Base-by-base conservation (phyloP, 2,329 filamentous ascomycete genomes). In the Thermothelomyces thermophilus region DNA sequence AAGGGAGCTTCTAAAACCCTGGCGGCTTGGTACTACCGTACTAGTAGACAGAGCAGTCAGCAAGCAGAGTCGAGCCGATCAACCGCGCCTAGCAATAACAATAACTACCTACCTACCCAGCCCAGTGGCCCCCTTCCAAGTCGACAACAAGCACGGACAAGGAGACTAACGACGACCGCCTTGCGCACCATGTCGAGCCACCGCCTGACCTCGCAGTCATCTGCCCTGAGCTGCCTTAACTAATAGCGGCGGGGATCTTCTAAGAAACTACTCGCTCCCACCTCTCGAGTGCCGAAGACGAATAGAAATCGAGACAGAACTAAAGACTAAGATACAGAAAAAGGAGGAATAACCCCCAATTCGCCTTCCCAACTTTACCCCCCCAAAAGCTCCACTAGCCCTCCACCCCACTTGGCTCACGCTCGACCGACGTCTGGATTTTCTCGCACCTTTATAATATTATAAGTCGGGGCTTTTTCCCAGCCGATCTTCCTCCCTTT, bases 361-460 rank as follows among this genome's bases (percentile, higher is more conserved):
- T 49, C 50, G 48, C 48, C 48, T 31, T 46, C 19, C 52, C 50
- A 48, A 10, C 43, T 26, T 9, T 26, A 5, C 24, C 24, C 24
- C 24, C 24, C n/a, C 26, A n/a, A 43, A 16, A 50, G 41, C 50
- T 48, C 52, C 50, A 53, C 50, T 46, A n/a, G 43, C 33, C 44
- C 22, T 36, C 28, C 55, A 57, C 56, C 52, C 54, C 54, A 56
- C 54, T 51, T 48, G 46, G 41, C 48, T 53, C 49, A 44, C 47
- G 30, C 20, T 49, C 42, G 22, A 54, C 37, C 42, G 22, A 54
- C 37, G 28, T 48, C 51, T 50, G 48, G 53, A 51, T 51, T 57
- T 56, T 50, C 51, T 50, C 46, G 39, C 45, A 41, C 48, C 48
- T 52, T 40, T 26, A 47, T n/a, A n/a, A n/a, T n/a, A n/a, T n/a